A percentile compares a stretch with the other conserved stretches of the same genome.
These are phyloP conservation scores for Hyphochytrium catenoides DNA, from an alignment of 352 stramenopile genomes.

Conservation along the genomic window DNA sequence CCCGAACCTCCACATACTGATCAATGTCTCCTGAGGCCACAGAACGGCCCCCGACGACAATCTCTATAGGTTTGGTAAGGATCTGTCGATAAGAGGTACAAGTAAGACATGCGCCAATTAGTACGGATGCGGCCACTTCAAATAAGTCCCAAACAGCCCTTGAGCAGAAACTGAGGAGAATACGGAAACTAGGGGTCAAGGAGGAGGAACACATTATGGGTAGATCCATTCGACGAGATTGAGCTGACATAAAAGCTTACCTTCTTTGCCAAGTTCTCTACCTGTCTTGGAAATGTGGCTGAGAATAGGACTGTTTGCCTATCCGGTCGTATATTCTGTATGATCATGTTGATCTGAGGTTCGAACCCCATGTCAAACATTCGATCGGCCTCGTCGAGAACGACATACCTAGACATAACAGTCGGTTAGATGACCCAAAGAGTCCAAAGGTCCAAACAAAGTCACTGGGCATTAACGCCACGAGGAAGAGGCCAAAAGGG, in stretches of 20 bases:
- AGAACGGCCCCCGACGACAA: slow-evolving; percentile 82
- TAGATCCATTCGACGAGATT: no score
- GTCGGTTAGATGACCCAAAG: no score
- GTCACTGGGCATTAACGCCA: no score
- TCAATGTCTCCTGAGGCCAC: slow-evolving; percentile 89
- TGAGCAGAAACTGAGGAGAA: no score
- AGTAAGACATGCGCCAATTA: slow-evolving; percentile 25
- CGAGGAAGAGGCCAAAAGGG: no score
- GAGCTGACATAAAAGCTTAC: no score
- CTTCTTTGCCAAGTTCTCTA: slow-evolving; percentile 65
- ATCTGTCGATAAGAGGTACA: no score
- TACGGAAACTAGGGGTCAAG: no score
- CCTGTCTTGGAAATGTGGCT: slow-evolving; percentile 84
- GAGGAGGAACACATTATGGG: no score
- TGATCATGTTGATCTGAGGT: slow-evolving; percentile 91
- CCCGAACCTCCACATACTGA: slow-evolving; percentile 94
- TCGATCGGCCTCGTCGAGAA: slow-evolving; percentile 96
- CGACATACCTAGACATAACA: no score
- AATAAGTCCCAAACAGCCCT: no score
- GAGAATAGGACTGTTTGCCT: slow-evolving; percentile 88
- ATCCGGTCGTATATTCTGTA: slow-evolving; percentile 70
- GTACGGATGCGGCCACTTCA: slow-evolving; percentile 17
- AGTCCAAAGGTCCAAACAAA: no score
- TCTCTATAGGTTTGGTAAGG: slow-evolving; percentile 85
- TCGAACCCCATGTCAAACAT: slow-evolving; percentile 99